These are phyloP conservation scores for Rheum nobile DNA, from an alignment of 148 eudicot species.

Conservation along the genomic window DNA sequence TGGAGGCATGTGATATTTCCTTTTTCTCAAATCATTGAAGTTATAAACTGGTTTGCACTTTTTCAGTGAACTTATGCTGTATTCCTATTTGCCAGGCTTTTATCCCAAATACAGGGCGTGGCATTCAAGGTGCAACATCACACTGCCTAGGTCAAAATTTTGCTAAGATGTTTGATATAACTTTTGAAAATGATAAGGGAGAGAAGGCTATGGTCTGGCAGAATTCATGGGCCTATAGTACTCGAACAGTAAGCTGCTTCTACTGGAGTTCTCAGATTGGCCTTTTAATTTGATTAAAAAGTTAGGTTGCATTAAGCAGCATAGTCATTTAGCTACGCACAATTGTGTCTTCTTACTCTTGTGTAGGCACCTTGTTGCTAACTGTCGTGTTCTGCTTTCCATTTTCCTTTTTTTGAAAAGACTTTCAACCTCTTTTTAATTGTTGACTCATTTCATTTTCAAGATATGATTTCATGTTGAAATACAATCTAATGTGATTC, in stretches of 20 bases:
- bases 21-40: background rate
- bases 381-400: no score
- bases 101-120: slow-evolving; percentile 89
- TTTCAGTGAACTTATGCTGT: background rate
- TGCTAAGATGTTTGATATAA: slow-evolving; percentile 98
- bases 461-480: background rate
- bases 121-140: slow-evolving; percentile 97
- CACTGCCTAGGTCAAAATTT: slow-evolving; percentile 97
- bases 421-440: background rate
- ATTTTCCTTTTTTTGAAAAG: background rate
- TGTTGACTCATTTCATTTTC: background rate
- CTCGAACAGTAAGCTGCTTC: slow-evolving; percentile 56
- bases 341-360: background rate
- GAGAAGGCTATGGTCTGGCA: slow-evolving; percentile 91
- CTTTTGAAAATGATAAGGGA: slow-evolving; percentile 83
- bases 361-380: background rate
- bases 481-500: background rate
- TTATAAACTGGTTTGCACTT: background rate
- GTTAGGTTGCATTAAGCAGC: background rate
- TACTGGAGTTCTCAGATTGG: background rate
- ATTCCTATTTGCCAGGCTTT: slow-evolving; percentile 48
- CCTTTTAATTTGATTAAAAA: background rate
- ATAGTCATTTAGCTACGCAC: background rate
- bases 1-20: slow-evolving; percentile 37
- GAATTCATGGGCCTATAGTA: slow-evolving; percentile 98